Evolutionary conservation across 1,284 basidiomycete species (phyloP).

Genomic region (Bjerkandera adusta): DNA sequence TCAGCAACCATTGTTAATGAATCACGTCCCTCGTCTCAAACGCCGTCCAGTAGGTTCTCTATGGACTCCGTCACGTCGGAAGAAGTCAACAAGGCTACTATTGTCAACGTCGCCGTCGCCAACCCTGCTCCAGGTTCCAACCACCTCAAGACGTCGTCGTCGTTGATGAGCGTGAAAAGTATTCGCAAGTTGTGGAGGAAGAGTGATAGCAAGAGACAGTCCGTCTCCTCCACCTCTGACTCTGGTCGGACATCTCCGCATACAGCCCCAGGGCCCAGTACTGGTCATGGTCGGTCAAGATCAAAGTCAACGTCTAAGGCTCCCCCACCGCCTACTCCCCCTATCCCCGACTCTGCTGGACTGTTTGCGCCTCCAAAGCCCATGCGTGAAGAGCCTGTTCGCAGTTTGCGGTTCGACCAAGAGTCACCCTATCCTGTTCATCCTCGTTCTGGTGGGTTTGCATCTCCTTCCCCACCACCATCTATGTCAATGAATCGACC

Average conservation of each 20-base stretch:
- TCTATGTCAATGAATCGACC: conserved; percentile 21
- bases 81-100: conserved; percentile 20
- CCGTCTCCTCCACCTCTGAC: conserved; percentile 23
- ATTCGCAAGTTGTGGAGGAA: conserved; percentile 75
- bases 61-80: conserved; percentile 59
- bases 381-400: conserved; percentile 30
- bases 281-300: conserved; percentile 18
- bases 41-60: conserved; percentile 67
- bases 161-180: conserved; percentile 64
- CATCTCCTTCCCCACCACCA: conserved; percentile 23
- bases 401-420: conserved; percentile 60
- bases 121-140: conserved; percentile 22
- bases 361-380: conserved; percentile 17
- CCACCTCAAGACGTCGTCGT: conserved; percentile 24
- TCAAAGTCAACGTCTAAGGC: conserved; percentile 25
- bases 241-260: conserved; percentile 31
- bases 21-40: conserved; percentile 18
- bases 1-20: conserved; percentile 5
- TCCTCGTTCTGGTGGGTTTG: conserved; percentile 24
- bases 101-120: conserved; percentile 11
- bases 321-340: conserved; percentile 20
- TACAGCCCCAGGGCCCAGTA: conserved; percentile 26
- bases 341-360: conserved; percentile 19
- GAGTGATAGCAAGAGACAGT: conserved; percentile 52
- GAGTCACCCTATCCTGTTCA: conserved; percentile 61